Base-by-base conservation (phyloP, 2,329 filamentous ascomycete species). In the Aciculosporium take region DNA sequence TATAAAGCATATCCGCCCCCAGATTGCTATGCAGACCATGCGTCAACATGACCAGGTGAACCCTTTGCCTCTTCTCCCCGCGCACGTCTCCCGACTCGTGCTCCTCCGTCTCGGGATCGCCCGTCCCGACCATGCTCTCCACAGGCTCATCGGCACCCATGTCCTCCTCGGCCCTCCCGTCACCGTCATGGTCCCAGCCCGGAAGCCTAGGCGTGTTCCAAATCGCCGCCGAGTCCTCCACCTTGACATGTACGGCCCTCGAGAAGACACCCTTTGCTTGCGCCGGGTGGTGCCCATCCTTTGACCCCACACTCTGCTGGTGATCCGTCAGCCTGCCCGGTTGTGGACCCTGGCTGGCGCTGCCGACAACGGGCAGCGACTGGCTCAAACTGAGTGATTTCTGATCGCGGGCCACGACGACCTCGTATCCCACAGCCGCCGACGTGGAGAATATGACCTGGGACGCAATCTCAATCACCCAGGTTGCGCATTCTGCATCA, bases 21-120 rank as follows among this genome's bases (percentile, higher is more conserved):
- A 95, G 70, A 58, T 98, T 98, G 61, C 89, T 94, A 60, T 98
- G 91, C 48, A 98, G 62, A 0, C 91, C 91, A 63, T 98, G 91
- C 0, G 91, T 96, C 38, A 98, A 64, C 27, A 98, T 71, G 20
- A 98, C 91, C 32, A 98, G 67, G 57, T 98, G 91, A 2, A 98
- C 70, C 49, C 81, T 89, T 62, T 85, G n/a, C n/a, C n/a, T 86
- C 49, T 72, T 72, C 56, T 79, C 82, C 48, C 63, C 69, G 33
- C 48, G 49, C 40, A 40, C n/a, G 40, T 24, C 18, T 20, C 9
- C 15, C 18, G 12, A 4, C 10, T 10, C 15, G 13, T 51, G 50
- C 40, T 54, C 44, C 20, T 52, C 38, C 34, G 51, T 53, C 45
- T 53, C 56, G 45, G 51, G 42, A 28, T 57, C 52, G 10, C 53